Evolutionary conservation across 768 basidiomycete species (phyloP), one percentile per base, ranked within the genome.

Genomic region (Naganishia onofrii): DNA sequence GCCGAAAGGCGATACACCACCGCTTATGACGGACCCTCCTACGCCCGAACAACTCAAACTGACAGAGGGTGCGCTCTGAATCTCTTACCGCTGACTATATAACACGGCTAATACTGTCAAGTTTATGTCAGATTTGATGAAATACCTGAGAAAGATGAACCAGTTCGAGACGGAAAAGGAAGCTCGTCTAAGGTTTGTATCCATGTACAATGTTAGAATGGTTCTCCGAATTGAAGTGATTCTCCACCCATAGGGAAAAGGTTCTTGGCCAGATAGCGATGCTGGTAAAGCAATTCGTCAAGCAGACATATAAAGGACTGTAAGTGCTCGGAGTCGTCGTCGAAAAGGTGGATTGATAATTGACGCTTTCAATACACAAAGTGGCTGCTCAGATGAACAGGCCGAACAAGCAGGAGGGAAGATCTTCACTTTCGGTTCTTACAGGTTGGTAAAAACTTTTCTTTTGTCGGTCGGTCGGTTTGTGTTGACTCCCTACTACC

Each of bases 391-490:
- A 34, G 93, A 97, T 73, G 82, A 89, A 23, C 90, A 92, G 0
- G 94, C 95, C 10, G 86, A 83, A 64, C 88, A 91, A 57, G 92
- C 96, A 10, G 96, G 96, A 64, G 96, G 94, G 73, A 95, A 98
- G 84, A 98, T 99, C 79, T 99, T 93, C 81, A 98, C 96, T 8
- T 99, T 95, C 81, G 96, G 96, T 51, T 97, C 94, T 64, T 98
- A 97, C 84, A 90, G 81, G 81, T 81, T 26, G 54, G 79, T 55
- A 48, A 10, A 10, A 21, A 17, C 52, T 31, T 32, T 13, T 1
- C 38, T 36, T 15, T 58, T 53, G 10, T 23, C 28, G 2, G 34
- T 29, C n/a, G n/a, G n/a, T n/a, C n/a, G 23, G 21, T 21, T 17
- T 36, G 26, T 12, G 12, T 28, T 42, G 46, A 67, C 17, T 29